Conservation (phyloP, 1,284 basidiomycete genomes). For the Flammula alnicola region DNA sequence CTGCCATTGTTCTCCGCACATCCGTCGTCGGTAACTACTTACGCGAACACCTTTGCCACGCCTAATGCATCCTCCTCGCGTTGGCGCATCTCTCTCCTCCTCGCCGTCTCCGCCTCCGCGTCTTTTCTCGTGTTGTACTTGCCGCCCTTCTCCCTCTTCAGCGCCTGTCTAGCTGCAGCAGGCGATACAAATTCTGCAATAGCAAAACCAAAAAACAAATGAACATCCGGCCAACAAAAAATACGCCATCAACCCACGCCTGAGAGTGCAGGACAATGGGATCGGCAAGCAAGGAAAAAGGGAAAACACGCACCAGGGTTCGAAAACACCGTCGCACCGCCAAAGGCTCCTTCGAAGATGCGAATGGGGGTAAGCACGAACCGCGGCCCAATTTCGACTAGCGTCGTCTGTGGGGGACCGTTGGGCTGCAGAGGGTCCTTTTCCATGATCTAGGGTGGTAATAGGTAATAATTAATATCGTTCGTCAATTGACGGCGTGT, state of each 20-base stretch:
- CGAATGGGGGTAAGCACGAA: constrained; percentile 98
- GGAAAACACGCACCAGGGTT: constrained; percentile 76
- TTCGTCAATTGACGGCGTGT: no score
- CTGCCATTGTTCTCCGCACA: constrained; percentile 19
- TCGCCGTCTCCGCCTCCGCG: constrained; percentile 67
- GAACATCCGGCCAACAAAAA: constrained; percentile 1
- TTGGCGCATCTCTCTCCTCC: constrained; percentile 70
- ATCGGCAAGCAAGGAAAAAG: no score
- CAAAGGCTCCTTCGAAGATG: constrained; percentile 97
- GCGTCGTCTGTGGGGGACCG: constrained; percentile 74
- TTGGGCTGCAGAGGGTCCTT: constrained; percentile 80
- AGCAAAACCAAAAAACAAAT: no score
- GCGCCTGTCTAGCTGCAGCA: constrained; percentile 76
- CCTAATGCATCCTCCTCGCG: constrained; percentile 82
- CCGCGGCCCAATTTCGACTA: constrained; percentile 95
- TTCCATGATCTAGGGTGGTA: constrained; percentile 66
- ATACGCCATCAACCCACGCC: constrained; percentile 1
- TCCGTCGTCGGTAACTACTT: no score
- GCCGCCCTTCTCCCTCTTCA: constrained; percentile 75
- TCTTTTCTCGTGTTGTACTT: constrained; percentile 85
- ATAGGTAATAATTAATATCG: no score
- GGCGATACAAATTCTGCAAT: constrained; percentile 91
- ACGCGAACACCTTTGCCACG: constrained; percentile 89
- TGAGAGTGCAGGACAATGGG: constrained; percentile 16
- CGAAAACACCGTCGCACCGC: constrained; percentile 94